Conservation (phyloP, 441 rosid species). For the Jatropha multifida region DNA sequence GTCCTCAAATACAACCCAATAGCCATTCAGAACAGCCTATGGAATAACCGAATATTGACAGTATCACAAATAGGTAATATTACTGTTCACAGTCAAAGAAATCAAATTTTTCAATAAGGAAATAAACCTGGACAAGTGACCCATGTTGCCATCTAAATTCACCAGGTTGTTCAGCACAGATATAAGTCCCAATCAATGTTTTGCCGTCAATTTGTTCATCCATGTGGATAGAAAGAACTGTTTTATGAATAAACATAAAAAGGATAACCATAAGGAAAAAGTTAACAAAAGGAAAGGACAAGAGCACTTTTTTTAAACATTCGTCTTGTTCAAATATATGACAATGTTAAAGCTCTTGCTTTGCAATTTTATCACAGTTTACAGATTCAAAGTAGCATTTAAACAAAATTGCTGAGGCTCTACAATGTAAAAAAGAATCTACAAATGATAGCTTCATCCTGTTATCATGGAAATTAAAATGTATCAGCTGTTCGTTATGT, state of each 20-base stretch:
- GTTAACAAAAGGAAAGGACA: neutral
- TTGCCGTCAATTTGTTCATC: slow-evolving; percentile 99
- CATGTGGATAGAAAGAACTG: slow-evolving; percentile 89
- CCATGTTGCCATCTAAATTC: slow-evolving; percentile 99
- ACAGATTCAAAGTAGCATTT: neutral
- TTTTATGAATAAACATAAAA: slow-evolving; percentile 11
- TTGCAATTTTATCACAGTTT: neutral
- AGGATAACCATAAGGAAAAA: slow-evolving; percentile 20
- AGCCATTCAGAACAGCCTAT: slow-evolving; percentile 81
- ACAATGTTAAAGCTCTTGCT: neutral
- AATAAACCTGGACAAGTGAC: slow-evolving; percentile 87
- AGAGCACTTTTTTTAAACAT: neutral
- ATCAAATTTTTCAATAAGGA: slow-evolving; percentile 11
- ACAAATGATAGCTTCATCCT: neutral
- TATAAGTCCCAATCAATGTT: slow-evolving; percentile 88
- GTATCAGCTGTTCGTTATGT: neutral
- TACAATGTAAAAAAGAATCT: neutral
- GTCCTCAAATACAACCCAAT: slow-evolving; percentile 97
- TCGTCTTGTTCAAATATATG: neutral
- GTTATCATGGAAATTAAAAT: neutral
- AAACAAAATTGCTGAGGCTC: neutral
- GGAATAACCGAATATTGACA: slow-evolving; percentile 20
- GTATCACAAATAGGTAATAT: slow-evolving; percentile 4
- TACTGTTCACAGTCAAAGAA: slow-evolving; percentile 12
- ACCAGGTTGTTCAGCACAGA: slow-evolving; percentile 95